These are phyloP conservation scores for Lagenidium giganteum DNA, from an alignment of 352 stramenopile genomes.

Conservation along the genomic window DNA sequence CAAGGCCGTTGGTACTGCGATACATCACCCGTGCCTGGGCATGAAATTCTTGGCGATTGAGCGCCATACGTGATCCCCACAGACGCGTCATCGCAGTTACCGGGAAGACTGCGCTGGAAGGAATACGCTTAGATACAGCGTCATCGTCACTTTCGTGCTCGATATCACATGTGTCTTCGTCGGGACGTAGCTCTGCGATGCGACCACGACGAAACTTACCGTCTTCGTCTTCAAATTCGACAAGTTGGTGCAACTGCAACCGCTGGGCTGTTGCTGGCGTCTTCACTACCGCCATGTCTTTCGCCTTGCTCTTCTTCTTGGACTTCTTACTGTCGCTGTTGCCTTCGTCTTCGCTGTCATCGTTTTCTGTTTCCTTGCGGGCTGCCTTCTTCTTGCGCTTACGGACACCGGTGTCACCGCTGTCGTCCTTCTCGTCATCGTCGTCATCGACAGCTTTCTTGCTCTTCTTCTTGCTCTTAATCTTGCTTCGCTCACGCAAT, in stretches of 20 bases:
- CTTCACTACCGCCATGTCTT: slow-evolving; percentile 14
- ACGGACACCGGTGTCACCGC: slow-evolving; percentile 17
- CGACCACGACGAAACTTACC: slow-evolving; percentile 36
- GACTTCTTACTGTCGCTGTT: slow-evolving; percentile 4
- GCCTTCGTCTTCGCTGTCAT: slow-evolving; percentile 4
- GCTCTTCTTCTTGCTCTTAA: slow-evolving; percentile 13
- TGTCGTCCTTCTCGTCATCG: slow-evolving; percentile 15
- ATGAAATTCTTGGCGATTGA: slow-evolving; percentile 21
- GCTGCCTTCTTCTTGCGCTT: slow-evolving; percentile 14
- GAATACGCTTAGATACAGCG: slow-evolving; percentile 38
- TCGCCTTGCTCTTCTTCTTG: slow-evolving; percentile 14
- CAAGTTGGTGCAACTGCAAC: slow-evolving; percentile 36
- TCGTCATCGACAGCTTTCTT: slow-evolving; percentile 10
- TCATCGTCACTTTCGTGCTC: slow-evolving; percentile 53
- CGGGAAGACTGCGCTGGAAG: slow-evolving; percentile 21
- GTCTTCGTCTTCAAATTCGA: slow-evolving; percentile 48
- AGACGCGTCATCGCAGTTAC: slow-evolving; percentile 28
- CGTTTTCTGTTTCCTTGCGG: slow-evolving; percentile 8
- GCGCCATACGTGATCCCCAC: slow-evolving; percentile 9
- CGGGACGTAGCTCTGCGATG: slow-evolving; percentile 34
- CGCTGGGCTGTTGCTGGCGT: slow-evolving; percentile 2
- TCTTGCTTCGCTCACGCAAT: slow-evolving; percentile 2
- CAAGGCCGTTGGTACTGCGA: slow-evolving; percentile 31
- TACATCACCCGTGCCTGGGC: slow-evolving; percentile 49
- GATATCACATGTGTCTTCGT: slow-evolving; percentile 47